Base-by-base conservation (phyloP, 148 eudicot species). In the Rhododendron griersonianum region DNA sequence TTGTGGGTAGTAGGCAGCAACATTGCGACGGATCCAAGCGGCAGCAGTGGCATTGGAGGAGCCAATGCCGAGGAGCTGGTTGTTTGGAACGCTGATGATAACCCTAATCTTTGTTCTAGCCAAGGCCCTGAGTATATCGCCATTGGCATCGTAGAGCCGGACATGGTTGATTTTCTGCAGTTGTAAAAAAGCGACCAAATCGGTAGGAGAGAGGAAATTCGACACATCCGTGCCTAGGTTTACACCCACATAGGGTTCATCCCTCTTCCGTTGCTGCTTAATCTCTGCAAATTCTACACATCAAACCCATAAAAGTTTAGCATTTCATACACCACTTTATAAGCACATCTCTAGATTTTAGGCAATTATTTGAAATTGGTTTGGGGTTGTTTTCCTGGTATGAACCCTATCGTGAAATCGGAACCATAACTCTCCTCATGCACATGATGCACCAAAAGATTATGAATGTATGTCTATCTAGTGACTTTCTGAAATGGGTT, bases 1-100 rank as follows among this genome's bases (percentile, higher is more conserved):
- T 53, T 92, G 88, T 1, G 99, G 99, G 89, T 90, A 91, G 82
- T 85, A 91, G 23, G 95, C 93, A 0, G 89, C 93, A 11, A 96
- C 98, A 83, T 95, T 91, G 37, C 96, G 91, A 71, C 78, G 90
- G 39, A 96, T 81, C 99, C 99, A 96, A 7, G 95, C 59, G 79
- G 98, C 95, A 16, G 99, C 98, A 28, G 98, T 94, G 87, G 95
- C 83, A 73, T 94, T 94, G 65, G 97, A 95, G 86, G 98, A 91
- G 53, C 95, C 98, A 37, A 96, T 95, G 15, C 91, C 98, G 47
- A 95, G 89, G 67, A 96, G 89, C 84, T 96, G 95, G 90, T 96
- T 94, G 81, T 96, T 96, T 87, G 99, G 98, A 47, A 96, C 94
- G 81, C 97, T 92, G 65, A 96, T 83, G 47, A 92, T 90, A 84